phyloP scores from a whole-genome alignment of 768 basidiomycete species.

The Mycena rosella region DNA sequence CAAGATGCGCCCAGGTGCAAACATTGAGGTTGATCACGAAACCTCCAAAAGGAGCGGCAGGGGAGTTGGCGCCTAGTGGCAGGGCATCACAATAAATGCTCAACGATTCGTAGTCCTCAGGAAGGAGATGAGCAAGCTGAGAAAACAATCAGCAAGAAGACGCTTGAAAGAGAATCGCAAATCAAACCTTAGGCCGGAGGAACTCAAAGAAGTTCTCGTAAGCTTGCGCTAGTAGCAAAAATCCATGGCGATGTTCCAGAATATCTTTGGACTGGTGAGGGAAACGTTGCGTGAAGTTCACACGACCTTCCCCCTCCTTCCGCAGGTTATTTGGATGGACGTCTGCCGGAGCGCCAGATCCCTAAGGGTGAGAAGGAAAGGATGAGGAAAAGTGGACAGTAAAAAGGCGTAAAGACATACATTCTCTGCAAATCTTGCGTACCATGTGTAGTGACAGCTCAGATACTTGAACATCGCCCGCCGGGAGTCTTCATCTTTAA shows the following conservation, averaged over 20 bases:
- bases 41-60: slow-evolving; percentile 40
- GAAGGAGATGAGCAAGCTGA: too few relatives aligned
- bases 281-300: neutral
- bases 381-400: too few relatives aligned
- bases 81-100: slow-evolving; percentile 29
- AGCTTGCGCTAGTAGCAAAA: too few relatives aligned
- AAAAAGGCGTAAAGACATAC: neutral
- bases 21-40: slow-evolving; percentile 42
- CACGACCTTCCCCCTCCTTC: neutral
- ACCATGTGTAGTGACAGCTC: slow-evolving; percentile 9
- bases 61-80: slow-evolving; percentile 34
- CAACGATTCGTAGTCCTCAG: too few relatives aligned
- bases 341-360: too few relatives aligned
- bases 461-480: neutral
- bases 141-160: too few relatives aligned
- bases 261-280: slow-evolving; percentile 5
- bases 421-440: neutral
- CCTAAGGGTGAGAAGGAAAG: too few relatives aligned
- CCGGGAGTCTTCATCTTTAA: slow-evolving; percentile 1
- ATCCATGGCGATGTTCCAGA: neutral
- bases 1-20: slow-evolving; percentile 40
- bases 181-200: too few relatives aligned
- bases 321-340: too few relatives aligned
- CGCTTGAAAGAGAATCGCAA: too few relatives aligned
- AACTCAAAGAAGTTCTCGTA: too few relatives aligned